Evolutionary conservation across 164 flowering plant species (phyloP).

Genomic region (Cinnamomum micranthum): DNA sequence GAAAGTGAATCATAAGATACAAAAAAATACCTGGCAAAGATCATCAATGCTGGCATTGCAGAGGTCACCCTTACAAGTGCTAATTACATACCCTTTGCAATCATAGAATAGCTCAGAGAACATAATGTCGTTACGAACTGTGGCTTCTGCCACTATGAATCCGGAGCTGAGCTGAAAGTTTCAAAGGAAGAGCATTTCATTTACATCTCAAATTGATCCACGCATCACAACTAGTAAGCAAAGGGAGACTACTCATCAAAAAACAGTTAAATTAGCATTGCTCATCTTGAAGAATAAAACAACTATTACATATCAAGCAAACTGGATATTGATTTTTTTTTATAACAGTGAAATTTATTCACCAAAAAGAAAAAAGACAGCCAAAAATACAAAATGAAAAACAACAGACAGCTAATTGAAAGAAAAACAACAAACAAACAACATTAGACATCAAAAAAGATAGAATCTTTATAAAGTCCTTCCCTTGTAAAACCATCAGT

Average conservation of each 20-base stretch:
- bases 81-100: conserved; percentile 71
- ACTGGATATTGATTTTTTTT: no score
- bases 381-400: no score
- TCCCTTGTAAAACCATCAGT: no score
- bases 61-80: conserved; percentile 47
- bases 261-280: neutral
- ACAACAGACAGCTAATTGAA: no score
- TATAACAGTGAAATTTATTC: no score
- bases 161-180: conserved; percentile 67
- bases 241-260: neutral
- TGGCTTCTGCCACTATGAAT: conserved; percentile 58
- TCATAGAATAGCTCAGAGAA: conserved; percentile 67
- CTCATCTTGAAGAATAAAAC: neutral
- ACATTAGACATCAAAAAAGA: no score
- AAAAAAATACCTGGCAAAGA: conserved; percentile 63
- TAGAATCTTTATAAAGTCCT: no score
- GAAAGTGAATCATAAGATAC: neutral
- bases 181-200: conserved; percentile 10
- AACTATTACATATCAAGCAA: neutral
- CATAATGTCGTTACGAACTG: conserved; percentile 34
- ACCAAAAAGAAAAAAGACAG: no score
- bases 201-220: neutral
- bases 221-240: neutral
- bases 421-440: no score
- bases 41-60: conserved; percentile 69